Conservation (phyloP, 345 rosid species). For the Lumnitzera racemosa region DNA sequence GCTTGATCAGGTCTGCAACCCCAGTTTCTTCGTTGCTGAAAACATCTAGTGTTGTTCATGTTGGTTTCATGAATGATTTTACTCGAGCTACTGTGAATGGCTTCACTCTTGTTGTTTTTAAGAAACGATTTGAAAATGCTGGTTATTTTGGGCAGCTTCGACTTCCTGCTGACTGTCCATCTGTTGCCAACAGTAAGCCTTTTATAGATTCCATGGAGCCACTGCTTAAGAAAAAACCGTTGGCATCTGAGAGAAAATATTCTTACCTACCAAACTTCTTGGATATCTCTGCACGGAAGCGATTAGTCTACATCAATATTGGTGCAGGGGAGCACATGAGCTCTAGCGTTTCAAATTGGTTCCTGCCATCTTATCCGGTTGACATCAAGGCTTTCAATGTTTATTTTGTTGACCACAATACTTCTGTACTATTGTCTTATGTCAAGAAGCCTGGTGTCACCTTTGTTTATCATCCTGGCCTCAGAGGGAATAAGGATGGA, state of each 20-base stretch:
- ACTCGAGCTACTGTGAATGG: constrained; percentile 38
- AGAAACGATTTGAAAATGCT: constrained; percentile 31
- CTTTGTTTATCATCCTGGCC: constrained; percentile 79
- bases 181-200: constrained; percentile 35
- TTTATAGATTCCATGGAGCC: constrained; percentile 55
- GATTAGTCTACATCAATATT: constrained; percentile 54
- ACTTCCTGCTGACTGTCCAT: constrained; percentile 55
- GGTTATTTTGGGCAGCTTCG: constrained; percentile 35
- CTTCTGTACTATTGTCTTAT: constrained; percentile 60
- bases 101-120: constrained; percentile 64
- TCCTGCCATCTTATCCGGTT: constrained; percentile 61
- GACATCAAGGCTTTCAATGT: constrained; percentile 46
- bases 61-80: constrained; percentile 40
- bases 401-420: constrained; percentile 73
- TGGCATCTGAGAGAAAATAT: constrained; percentile 29
- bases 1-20: constrained; percentile 62
- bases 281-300: constrained; percentile 41
- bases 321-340: constrained; percentile 61
- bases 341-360: constrained; percentile 35
- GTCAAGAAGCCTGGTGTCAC: constrained; percentile 63
- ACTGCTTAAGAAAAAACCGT: constrained; percentile 31
- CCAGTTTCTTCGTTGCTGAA: constrained; percentile 69
- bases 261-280: constrained; percentile 57
- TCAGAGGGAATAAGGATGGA: constrained; percentile 27
- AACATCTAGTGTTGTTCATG: constrained; percentile 58